These are phyloP conservation scores for Penicillium herquei DNA, from an alignment of 495 filamentous ascomycete species.

Conservation along the genomic window DNA sequence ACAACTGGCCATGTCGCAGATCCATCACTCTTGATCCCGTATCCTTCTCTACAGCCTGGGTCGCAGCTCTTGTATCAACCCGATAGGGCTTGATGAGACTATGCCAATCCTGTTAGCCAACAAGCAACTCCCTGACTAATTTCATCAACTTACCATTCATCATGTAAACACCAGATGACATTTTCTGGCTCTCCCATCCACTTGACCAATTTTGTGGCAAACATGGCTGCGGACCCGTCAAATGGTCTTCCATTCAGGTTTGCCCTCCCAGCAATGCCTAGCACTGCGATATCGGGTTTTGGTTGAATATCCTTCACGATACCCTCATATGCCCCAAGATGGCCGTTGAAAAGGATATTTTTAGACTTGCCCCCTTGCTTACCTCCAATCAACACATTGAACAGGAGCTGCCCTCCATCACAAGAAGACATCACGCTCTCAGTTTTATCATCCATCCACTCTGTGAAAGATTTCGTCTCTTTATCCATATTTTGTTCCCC, in stretches of 20 bases:
- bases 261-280: background rate
- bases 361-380: background rate
- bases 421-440: background rate
- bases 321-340: background rate
- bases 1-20: background rate
- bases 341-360: background rate
- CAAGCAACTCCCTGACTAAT: background rate
- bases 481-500: background rate
- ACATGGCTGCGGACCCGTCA: background rate
- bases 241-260: background rate
- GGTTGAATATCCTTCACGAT: background rate
- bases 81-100: background rate
- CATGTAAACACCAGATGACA: background rate
- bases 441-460: background rate
- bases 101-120: background rate
- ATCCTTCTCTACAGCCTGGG: background rate
- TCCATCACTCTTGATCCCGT: background rate
- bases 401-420: background rate
- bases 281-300: background rate
- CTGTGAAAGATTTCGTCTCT: background rate
- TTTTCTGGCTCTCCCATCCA: background rate
- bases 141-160: background rate
- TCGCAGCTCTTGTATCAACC: slow-evolving; percentile 1
- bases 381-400: background rate
- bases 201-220: background rate